A percentile compares a stretch with the other conserved stretches of the same genome.
Conservation (phyloP, 805 yeast species). For the Saturnispora galanensis region DNA sequence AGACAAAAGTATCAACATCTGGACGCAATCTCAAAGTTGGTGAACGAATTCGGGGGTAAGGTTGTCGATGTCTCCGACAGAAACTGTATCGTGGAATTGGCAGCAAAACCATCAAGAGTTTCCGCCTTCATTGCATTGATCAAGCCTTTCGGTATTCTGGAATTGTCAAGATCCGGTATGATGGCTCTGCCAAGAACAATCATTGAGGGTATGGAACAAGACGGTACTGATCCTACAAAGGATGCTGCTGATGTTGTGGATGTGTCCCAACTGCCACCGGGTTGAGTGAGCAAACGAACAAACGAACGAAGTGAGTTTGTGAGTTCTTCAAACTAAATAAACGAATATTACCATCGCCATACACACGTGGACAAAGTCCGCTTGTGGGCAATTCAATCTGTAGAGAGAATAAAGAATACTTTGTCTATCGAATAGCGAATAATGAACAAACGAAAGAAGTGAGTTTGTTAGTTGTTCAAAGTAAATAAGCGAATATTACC, state of each 20-base stretch:
- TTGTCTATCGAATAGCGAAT: too few species aligned
- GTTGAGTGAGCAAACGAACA: slow-evolving; percentile 34
- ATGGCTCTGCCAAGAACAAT: slow-evolving; percentile 98
- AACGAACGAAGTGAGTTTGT: too few species aligned
- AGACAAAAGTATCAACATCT: slow-evolving; percentile 90
- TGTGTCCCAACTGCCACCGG: slow-evolving; percentile 88
- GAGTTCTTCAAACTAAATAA: too few species aligned
- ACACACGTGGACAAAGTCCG: too few species aligned
- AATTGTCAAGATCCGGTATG: slow-evolving; percentile 96
- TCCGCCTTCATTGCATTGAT: slow-evolving; percentile 78
- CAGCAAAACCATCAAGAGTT: slow-evolving; percentile 88
- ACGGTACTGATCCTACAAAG: slow-evolving; percentile 38
- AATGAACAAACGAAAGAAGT: too few species aligned
- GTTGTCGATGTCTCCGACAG: slow-evolving; percentile 87
- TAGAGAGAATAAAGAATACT: too few species aligned
- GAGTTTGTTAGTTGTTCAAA: too few species aligned
- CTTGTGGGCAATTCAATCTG: too few species aligned
- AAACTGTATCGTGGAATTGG: slow-evolving; percentile 86
- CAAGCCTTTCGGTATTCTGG: slow-evolving; percentile 94
- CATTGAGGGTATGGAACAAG: slow-evolving; percentile 41
- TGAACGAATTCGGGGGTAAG: slow-evolving; percentile 85
- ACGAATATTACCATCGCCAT: too few species aligned
- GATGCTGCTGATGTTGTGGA: slow-evolving; percentile 71
- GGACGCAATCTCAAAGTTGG: slow-evolving; percentile 70
- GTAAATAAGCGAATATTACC: too few species aligned